A percentile compares a stretch with the other conserved stretches of the same genome.
phyloP scores from a whole-genome alignment of 306 rosid species.

The Quercus aquifolioides region DNA sequence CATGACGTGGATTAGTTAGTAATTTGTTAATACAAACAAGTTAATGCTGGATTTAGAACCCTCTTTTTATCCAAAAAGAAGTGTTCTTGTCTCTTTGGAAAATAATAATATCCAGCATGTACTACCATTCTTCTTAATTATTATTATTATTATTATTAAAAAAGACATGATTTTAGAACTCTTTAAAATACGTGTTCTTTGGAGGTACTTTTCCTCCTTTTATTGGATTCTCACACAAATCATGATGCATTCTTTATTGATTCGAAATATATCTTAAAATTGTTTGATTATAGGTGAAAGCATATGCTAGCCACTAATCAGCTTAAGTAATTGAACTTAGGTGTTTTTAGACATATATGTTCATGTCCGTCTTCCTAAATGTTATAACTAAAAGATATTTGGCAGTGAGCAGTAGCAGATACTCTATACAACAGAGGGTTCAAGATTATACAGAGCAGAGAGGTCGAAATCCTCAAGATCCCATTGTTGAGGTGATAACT shows the following conservation, averaged over 20 bases:
- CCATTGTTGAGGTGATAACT: slow-evolving; percentile 85
- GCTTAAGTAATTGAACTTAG: neutral
- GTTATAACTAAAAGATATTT: slow-evolving; percentile 54
- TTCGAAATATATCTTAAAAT: neutral
- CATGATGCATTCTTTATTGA: neutral
- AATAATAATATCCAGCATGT: neutral
- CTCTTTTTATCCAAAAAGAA: neutral
- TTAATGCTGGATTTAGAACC: neutral
- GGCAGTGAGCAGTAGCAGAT: slow-evolving; percentile 67
- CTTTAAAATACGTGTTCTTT: neutral
- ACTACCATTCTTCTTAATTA: neutral
- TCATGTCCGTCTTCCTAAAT: slow-evolving; percentile 23
- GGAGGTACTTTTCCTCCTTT: neutral
- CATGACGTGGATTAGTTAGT: neutral
- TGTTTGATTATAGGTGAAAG: neutral
- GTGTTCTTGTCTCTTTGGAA: neutral
- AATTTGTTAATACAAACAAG: neutral
- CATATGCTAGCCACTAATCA: neutral
- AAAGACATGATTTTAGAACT: neutral
- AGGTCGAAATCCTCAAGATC: slow-evolving; percentile 61
- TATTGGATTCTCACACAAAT: no score
- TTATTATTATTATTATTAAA: no score
- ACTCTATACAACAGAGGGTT: slow-evolving; percentile 56
- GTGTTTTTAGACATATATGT: slow-evolving; percentile 2
- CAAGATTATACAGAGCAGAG: slow-evolving; percentile 65